phyloP scores from a whole-genome alignment of 306 rosid species.

The Castanea sativa region DNA sequence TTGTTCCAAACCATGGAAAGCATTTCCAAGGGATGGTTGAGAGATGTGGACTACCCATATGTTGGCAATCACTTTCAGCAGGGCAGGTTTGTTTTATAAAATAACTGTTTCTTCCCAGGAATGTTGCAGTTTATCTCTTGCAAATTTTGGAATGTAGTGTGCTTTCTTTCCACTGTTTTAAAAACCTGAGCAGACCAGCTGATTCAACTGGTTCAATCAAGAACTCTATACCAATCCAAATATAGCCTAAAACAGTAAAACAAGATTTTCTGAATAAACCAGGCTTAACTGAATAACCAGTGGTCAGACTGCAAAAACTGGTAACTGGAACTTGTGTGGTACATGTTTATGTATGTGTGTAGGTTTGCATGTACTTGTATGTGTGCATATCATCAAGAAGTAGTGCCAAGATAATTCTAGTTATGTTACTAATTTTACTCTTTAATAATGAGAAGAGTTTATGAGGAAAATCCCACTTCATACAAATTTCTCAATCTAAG shows the following conservation, averaged over 20 bases:
- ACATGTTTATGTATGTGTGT: too few relatives aligned
- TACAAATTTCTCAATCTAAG: neutral
- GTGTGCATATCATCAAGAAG: neutral
- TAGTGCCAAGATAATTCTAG: neutral
- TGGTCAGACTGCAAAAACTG: too few relatives aligned
- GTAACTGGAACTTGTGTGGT: too few relatives aligned
- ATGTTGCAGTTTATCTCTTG: conserved; percentile 3
- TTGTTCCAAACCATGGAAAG: conserved; percentile 87
- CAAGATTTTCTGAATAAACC: too few relatives aligned
- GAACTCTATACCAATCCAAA: too few relatives aligned
- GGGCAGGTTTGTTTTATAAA: conserved; percentile 70
- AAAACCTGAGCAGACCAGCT: too few relatives aligned
- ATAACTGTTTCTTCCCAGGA: neutral
- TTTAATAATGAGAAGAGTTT: neutral
- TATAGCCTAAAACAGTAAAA: too few relatives aligned
- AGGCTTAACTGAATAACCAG: too few relatives aligned
- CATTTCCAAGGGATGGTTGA: conserved; percentile 83
- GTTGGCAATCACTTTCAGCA: conserved; percentile 94
- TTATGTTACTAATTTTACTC: neutral
- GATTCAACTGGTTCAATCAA: too few relatives aligned
- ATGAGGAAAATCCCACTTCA: neutral
- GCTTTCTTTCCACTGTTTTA: conserved; percentile 12
- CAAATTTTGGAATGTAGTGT: conserved; percentile 9
- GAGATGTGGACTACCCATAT: conserved; percentile 91
- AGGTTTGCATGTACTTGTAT: too few relatives aligned